Percentiles rank a stretch among this genome's conserved stretches.
Evolutionary conservation across 495 filamentous ascomycete species (phyloP).

Genomic region (Extremus antarcticus): DNA sequence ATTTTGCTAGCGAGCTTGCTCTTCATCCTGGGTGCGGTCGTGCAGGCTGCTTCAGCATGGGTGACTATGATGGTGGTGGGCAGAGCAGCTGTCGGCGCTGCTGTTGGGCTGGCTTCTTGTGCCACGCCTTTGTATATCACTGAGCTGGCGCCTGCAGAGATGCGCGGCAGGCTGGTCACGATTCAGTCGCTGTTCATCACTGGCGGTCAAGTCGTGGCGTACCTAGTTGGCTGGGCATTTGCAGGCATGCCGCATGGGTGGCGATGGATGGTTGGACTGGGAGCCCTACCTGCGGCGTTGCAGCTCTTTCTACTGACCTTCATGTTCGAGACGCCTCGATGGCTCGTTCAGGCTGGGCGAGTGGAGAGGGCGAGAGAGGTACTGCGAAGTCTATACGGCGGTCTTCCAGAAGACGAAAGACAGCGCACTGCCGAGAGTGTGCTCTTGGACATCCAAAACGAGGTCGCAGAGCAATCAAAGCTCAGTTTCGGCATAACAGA

Average conservation of each 20-base stretch:
- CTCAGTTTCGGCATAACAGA: not conserved
- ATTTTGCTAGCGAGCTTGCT: constrained; percentile 69
- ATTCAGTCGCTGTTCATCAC: constrained; percentile 74
- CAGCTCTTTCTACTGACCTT: constrained; percentile 54
- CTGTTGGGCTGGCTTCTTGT: constrained; percentile 72
- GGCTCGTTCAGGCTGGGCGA: constrained; percentile 61
- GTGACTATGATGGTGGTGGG: constrained; percentile 69
- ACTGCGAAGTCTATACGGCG: constrained; percentile 53
- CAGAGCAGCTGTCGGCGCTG: constrained; percentile 66
- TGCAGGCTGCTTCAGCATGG: constrained; percentile 53
- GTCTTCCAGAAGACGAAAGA: not conserved
- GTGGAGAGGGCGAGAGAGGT: constrained; percentile 49
- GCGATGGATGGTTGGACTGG: constrained; percentile 85
- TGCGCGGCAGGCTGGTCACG: constrained; percentile 66
- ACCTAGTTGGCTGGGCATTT: constrained; percentile 61
- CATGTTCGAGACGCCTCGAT: constrained; percentile 80
- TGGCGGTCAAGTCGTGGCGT: constrained; percentile 75
- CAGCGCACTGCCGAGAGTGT: not conserved
- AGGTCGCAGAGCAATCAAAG: constrained; percentile 2
- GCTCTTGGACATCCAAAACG: not conserved
- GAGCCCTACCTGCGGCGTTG: constrained; percentile 61
- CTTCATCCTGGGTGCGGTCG: constrained; percentile 63
- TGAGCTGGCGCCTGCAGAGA: constrained; percentile 66
- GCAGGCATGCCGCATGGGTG: constrained; percentile 55
- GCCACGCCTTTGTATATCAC: constrained; percentile 75